phyloP scores from a whole-genome alignment of 768 basidiomycete genomes.

The Chalciporus sphaerocephalus region DNA sequence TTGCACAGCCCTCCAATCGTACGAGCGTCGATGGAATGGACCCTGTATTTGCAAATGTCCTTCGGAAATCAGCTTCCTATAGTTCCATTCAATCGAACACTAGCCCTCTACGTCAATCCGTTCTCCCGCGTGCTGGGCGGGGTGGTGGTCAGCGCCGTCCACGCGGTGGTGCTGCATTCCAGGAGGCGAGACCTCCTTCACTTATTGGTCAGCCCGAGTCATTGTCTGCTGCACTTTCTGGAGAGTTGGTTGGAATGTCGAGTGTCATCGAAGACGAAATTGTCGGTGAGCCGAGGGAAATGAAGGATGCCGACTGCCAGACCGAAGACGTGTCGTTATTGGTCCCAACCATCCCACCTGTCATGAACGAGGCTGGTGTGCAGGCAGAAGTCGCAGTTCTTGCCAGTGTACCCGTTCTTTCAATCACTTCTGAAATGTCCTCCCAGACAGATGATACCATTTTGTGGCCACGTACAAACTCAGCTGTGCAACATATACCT shows the following conservation, averaged over 20 bases:
- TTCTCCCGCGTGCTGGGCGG: conserved; percentile 47
- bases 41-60: conserved; percentile 75
- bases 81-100: conserved; percentile 41
- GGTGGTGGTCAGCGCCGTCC: conserved; percentile 50
- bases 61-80: conserved; percentile 50
- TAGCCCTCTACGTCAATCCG: conserved; percentile 60
- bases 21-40: conserved; percentile 85
- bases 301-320: conserved; percentile 62
- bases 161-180: conserved; percentile 65
- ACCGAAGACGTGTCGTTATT: conserved; percentile 43
- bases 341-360: conserved; percentile 27
- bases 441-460: conserved; percentile 48
- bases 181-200: conserved; percentile 65
- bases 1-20: conserved; percentile 49
- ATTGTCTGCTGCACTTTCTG: conserved; percentile 65
- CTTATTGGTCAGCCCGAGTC: conserved; percentile 70
- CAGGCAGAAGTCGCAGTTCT: conserved; percentile 33
- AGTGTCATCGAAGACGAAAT: conserved; percentile 39
- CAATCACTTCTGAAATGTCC: conserved; percentile 34
- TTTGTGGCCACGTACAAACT: conserved; percentile 33
- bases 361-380: conserved; percentile 38
- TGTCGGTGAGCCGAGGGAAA: conserved; percentile 44
- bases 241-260: conserved; percentile 53
- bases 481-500: conserved; percentile 46
- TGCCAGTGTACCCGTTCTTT: conserved; percentile 11